Evolutionary conservation across 441 rosid genomes (phyloP), one percentile per base, ranked within the genome.

Genomic region (Adansonia madagascariensis): DNA sequence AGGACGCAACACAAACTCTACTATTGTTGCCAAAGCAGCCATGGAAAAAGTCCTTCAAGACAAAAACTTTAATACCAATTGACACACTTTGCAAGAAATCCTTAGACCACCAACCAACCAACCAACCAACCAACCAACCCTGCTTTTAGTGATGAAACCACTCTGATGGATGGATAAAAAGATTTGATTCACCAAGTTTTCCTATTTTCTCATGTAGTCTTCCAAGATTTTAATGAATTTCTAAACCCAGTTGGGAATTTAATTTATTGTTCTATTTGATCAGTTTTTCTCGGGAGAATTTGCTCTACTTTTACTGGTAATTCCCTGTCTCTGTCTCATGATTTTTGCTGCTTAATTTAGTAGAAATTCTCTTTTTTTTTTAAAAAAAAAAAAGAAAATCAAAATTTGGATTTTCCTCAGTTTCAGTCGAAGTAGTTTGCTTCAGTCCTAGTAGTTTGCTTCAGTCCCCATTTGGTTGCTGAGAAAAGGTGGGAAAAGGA

Each of bases 281-380:
- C 80, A n/a, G 70, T 50, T 60, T 66, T 63, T 78, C 74, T 41
- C 68, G 47, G 61, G 73, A 73, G 70, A 76, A 78, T 63, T 71
- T 49, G 6, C 66, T 72, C 79, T 71, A 57, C 79, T 75, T 52
- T 8, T 66, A 18, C 78, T 43, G 90, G 89, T 88, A 82, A 85
- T 78, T 79, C 55, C 49, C 64, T 70, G 59, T 27, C 56, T 75
- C 79, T 72, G 49, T 79, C 74, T 62, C 69, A 35, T 77, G 6
- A 18, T 20, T n/a, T 63, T 77, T 68, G 22, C 18, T 76, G 67
- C 73, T 44, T 76, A 6, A 8, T 27, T 53, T 64, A 53, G 43
- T 44, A 14, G 56, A 53, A 24, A 9, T 6, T 50, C 11, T 8
- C 24, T 27, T 17, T n/a, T 44, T 44, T 60, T 63, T 27, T 44